A percentile compares a stretch with the other conserved stretches of the same genome.
These are phyloP conservation scores for Diaporthe nobilis DNA, from an alignment of 2,329 filamentous ascomycete species.

Conservation along the genomic window DNA sequence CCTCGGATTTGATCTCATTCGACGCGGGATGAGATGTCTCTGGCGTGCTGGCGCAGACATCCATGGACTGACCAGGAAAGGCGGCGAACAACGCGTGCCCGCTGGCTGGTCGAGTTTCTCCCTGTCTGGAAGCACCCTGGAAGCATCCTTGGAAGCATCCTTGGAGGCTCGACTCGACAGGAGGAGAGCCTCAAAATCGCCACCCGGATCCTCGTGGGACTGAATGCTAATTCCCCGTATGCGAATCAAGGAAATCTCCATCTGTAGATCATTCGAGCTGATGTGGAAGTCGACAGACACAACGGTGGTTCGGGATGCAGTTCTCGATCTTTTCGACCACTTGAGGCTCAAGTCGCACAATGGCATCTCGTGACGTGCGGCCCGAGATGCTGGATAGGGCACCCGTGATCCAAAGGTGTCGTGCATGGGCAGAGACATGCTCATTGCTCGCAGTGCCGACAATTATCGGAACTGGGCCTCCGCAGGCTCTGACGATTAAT, in stretches of 20 bases:
- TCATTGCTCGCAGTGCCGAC: neutral
- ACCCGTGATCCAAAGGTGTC: neutral
- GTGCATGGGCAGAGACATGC: neutral
- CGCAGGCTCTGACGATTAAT: neutral
- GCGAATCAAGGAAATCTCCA: conserved; percentile 13
- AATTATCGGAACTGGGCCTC: neutral
- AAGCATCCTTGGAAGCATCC: conserved; percentile 10
- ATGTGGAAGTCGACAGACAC: neutral
- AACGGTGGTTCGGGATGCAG: neutral
- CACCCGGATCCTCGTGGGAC: conserved; percentile 20
- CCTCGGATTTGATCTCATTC: neutral
- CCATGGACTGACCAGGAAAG: conserved; percentile 5
- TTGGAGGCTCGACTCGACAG: conserved; percentile 5
- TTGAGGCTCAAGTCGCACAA: conserved; percentile 17
- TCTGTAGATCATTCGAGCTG: neutral
- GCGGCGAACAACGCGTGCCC: neutral
- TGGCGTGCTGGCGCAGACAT: conserved; percentile 22
- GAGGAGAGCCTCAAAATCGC: conserved; percentile 25
- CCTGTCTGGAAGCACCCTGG: conserved; percentile 19
- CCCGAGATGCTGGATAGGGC: neutral
- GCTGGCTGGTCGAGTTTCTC: too few species aligned
- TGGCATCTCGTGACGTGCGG: conserved; percentile 5
- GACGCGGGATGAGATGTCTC: conserved; percentile 8
- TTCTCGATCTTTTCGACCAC: conserved; percentile 10
- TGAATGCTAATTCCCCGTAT: neutral